phyloP scores from a whole-genome alignment of 495 filamentous ascomycete genomes.

The Chlorociboria aeruginascens region DNA sequence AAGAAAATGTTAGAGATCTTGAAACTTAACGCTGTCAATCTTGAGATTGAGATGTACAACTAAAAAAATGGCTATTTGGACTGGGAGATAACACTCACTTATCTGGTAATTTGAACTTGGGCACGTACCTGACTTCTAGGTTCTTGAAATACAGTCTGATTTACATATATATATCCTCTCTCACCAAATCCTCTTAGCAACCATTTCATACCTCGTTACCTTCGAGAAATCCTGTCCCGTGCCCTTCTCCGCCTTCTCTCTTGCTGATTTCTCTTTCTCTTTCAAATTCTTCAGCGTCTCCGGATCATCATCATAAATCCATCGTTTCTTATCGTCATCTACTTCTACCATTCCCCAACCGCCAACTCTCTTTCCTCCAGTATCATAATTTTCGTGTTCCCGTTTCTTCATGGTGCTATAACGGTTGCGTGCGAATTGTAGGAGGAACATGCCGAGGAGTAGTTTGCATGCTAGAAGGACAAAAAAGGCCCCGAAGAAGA shows the following conservation, averaged over 20 bases:
- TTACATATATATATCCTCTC: neutral
- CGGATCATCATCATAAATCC: constrained; percentile 79
- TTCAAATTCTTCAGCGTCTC: constrained; percentile 54
- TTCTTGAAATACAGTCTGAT: too few relatives aligned
- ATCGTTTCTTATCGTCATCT: constrained; percentile 71
- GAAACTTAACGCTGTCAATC: too few relatives aligned
- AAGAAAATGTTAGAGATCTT: too few relatives aligned
- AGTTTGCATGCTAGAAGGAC: constrained; percentile 72
- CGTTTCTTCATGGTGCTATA: constrained; percentile 69
- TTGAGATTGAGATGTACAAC: too few relatives aligned
- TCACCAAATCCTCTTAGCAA: constrained; percentile 86
- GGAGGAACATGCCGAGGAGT: constrained; percentile 68
- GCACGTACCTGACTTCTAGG: too few relatives aligned
- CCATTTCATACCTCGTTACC: constrained; percentile 83
- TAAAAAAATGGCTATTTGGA: too few relatives aligned
- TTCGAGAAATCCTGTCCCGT: constrained; percentile 46
- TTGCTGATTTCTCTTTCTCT: constrained; percentile 49
- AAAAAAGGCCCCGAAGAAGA: constrained; percentile 68
- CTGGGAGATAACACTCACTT: too few relatives aligned
- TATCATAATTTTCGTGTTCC: constrained; percentile 49
- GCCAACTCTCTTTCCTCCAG: constrained; percentile 61
- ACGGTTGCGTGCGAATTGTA: constrained; percentile 59
- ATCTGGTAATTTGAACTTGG: too few relatives aligned
- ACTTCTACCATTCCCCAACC: constrained; percentile 79
- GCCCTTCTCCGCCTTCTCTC: constrained; percentile 43